Percentiles rank a stretch among this genome's conserved stretches.
These are phyloP conservation scores for Talaromyces liani DNA, from an alignment of 495 filamentous ascomycete species.

Conservation along the genomic window DNA sequence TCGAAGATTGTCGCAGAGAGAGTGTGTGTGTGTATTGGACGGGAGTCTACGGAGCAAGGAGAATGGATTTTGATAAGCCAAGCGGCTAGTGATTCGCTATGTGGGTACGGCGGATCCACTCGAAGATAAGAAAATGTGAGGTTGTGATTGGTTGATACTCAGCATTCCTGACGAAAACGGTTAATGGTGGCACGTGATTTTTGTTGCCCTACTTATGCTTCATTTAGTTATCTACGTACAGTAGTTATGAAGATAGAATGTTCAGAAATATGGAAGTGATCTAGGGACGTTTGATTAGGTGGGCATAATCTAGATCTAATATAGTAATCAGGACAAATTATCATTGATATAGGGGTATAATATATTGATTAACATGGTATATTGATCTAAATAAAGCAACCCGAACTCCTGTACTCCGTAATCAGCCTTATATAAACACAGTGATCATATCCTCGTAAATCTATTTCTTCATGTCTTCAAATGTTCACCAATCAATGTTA, in stretches of 20 bases:
- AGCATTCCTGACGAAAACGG: not conserved
- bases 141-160: not conserved
- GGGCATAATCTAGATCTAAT: not conserved
- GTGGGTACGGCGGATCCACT: not conserved
- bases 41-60: not conserved
- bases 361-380: not conserved
- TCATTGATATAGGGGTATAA: not conserved
- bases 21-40: not conserved
- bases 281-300: not conserved
- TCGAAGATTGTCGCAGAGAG: not conserved
- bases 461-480: slow-evolving; percentile 3
- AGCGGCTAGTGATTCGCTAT: not conserved
- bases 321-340: not conserved
- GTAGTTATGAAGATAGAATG: not conserved
- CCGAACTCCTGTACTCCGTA: not conserved
- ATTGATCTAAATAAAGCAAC: not conserved
- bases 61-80: not conserved
- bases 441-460: not conserved
- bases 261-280: not conserved
- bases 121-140: not conserved
- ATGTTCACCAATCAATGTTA: slow-evolving; percentile 73
- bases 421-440: not conserved
- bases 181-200: slow-evolving; percentile 5
- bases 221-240: not conserved
- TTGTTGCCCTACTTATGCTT: slow-evolving; percentile 1